phyloP scores from a whole-genome alignment of 495 filamentous ascomycete genomes.

The Daldinia childiae region DNA sequence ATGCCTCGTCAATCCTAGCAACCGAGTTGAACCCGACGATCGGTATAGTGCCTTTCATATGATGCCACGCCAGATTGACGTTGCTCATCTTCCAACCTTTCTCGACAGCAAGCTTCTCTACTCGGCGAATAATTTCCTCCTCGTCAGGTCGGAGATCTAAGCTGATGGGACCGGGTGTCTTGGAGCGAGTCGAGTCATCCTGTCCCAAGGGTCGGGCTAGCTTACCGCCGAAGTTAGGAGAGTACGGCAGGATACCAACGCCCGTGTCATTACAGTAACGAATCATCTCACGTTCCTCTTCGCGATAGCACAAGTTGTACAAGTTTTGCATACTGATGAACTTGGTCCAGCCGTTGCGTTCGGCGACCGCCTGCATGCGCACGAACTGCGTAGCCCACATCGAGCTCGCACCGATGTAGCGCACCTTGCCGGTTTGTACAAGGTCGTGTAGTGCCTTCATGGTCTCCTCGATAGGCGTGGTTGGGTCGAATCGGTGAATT shows the following conservation, averaged over 20 bases:
- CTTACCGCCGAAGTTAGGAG: constrained; percentile 65
- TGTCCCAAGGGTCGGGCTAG: constrained; percentile 57
- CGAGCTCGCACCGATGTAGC: constrained; percentile 69
- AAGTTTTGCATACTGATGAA: constrained; percentile 81
- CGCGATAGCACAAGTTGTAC: constrained; percentile 75
- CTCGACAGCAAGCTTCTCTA: constrained; percentile 67
- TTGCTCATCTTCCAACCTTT: constrained; percentile 68
- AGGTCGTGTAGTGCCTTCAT: constrained; percentile 74
- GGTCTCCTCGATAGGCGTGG: constrained; percentile 66
- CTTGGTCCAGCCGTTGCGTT: constrained; percentile 74
- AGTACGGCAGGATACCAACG: constrained; percentile 75
- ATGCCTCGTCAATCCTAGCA: constrained; percentile 67
- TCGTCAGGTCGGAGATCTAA: constrained; percentile 35
- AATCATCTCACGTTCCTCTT: constrained; percentile 83
- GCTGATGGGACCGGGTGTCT: constrained; percentile 17
- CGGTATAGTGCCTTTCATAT: constrained; percentile 56
- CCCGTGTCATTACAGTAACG: constrained; percentile 75
- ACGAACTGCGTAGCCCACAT: constrained; percentile 66
- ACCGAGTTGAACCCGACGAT: constrained; percentile 65
- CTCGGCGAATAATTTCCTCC: constrained; percentile 60
- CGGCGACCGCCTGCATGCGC: constrained; percentile 67
- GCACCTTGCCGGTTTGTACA: constrained; percentile 66
- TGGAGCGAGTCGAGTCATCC: constrained; percentile 9
- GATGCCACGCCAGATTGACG: constrained; percentile 68
- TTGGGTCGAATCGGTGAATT: constrained; percentile 70